Evolutionary conservation across 2,329 filamentous ascomycete genomes (phyloP), one percentile per base, ranked within the genome.

Genomic region (Diaporthe ilicicola): DNA sequence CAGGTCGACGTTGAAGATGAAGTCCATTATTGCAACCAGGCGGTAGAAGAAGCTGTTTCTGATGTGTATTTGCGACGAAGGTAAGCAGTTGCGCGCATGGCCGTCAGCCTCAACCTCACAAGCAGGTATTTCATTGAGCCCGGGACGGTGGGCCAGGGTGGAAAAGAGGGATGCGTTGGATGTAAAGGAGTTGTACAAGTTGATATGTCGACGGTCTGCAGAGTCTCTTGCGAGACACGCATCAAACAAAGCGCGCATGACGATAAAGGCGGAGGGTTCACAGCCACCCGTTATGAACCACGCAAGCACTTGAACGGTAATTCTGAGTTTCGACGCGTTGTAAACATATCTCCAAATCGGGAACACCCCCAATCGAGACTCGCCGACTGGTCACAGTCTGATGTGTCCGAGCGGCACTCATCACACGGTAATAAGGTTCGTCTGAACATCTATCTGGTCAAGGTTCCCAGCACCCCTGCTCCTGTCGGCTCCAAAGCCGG

Each of bases 71-170:
- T 46, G 39, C 24, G 42, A 15, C 27, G 51, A 29, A 56, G 22
- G 2, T 37, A 27, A 32, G 51, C 34, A 8, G 42, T 67, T 56
- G 27, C 53, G 27, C 44, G 51, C 27, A 46, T 37, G 37, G 65
- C 37, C 12, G 39, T 27, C 42, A 54, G 48, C 42, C 29, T 67
- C 44, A 48, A 39, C 54, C 39, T 44, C 22, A 54, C 44, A 27
- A 54, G 64, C 19, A 55, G 37, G 29, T 67, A 67, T 54, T 54
- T 44, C 44, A 67, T 67, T 9, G 81, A 84, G 73, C 12, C 24
- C 59, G 79, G 84, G 70, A 81, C 83, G 50, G 82, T 83, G 1
- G 74, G 70, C 4, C 78, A 46, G 50, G 39, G 50, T 17, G 39
- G 22, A 51, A 34, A 19, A 7, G 34, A 34, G 34, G 34, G 50